phyloP scores from a whole-genome alignment of 164 flowering plant species.

The Pachysandra terminalis region DNA sequence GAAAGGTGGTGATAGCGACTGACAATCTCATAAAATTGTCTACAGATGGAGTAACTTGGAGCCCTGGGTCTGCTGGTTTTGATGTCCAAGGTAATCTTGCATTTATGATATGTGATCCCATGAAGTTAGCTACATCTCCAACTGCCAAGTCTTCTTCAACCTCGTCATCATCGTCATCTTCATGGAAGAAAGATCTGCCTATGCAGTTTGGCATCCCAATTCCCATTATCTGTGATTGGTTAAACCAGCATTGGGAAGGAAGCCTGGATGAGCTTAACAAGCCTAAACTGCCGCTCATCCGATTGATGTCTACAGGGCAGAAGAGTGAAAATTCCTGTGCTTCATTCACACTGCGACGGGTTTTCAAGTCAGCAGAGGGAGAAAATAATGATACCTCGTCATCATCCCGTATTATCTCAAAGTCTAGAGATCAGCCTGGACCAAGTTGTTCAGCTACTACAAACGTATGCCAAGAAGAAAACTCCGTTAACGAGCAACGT shows the following conservation, averaged over 20 bases:
- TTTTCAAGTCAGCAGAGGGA: slow-evolving; percentile 71
- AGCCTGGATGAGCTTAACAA: slow-evolving; percentile 88
- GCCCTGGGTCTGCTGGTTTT: slow-evolving; percentile 95
- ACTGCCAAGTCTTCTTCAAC: slow-evolving; percentile 70
- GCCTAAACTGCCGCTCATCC: slow-evolving; percentile 76
- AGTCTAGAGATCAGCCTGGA: slow-evolving; percentile 37
- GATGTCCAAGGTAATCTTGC: slow-evolving; percentile 96
- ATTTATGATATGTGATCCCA: slow-evolving; percentile 97
- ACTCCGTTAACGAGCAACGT: slow-evolving; percentile 18
- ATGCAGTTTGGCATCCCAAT: slow-evolving; percentile 96
- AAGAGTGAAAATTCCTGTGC: slow-evolving; percentile 86
- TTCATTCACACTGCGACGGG: slow-evolving; percentile 71
- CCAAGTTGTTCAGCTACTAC: slow-evolving; percentile 38
- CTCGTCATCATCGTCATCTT: slow-evolving; percentile 69
- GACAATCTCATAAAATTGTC: slow-evolving; percentile 93
- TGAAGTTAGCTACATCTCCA: slow-evolving; percentile 97
- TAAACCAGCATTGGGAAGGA: slow-evolving; percentile 97
- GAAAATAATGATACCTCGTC: slow-evolving; percentile 53
- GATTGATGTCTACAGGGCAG: slow-evolving; percentile 85
- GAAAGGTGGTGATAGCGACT: slow-evolving; percentile 93
- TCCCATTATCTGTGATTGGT: slow-evolving; percentile 89
- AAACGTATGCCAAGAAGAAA: slow-evolving; percentile 36
- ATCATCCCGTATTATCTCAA: slow-evolving; percentile 46
- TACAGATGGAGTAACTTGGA: slow-evolving; percentile 78
- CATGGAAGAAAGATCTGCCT: slow-evolving; percentile 74